These are phyloP conservation scores for Penicillium expansum DNA, from an alignment of 2,329 filamentous ascomycete species.

Conservation along the genomic window DNA sequence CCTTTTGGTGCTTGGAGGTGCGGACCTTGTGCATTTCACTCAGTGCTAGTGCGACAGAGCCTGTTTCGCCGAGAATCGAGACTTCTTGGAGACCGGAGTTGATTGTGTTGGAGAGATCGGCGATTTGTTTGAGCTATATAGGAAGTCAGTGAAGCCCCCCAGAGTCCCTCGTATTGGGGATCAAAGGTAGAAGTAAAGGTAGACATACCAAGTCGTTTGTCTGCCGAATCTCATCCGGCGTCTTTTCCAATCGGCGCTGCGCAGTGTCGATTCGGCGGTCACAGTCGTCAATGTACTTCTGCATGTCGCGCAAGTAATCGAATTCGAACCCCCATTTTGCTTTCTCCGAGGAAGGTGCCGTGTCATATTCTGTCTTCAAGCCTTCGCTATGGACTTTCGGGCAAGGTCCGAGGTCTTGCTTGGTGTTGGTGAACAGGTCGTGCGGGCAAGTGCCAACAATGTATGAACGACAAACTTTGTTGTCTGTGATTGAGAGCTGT, in stretches of 20 bases:
- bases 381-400: slow-evolving; percentile 84
- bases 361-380: slow-evolving; percentile 84
- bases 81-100: slow-evolving; percentile 82
- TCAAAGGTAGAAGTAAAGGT: not conserved
- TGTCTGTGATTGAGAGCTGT: slow-evolving; percentile 83
- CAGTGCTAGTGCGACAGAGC: slow-evolving; percentile 75
- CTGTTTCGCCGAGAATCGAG: slow-evolving; percentile 76
- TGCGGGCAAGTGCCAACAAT: slow-evolving; percentile 92
- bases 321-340: slow-evolving; percentile 86
- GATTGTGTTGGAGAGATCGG: slow-evolving; percentile 74
- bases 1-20: slow-evolving; percentile 75
- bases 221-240: slow-evolving; percentile 93
- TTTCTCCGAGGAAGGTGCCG: slow-evolving; percentile 66
- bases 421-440: slow-evolving; percentile 99
- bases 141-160: not conserved
- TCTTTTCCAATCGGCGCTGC: slow-evolving; percentile 90
- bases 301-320: slow-evolving; percentile 93
- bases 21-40: slow-evolving; percentile 86
- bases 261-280: slow-evolving; percentile 89
- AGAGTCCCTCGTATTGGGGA: too few species aligned
- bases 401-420: slow-evolving; percentile 91
- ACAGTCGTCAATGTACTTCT: slow-evolving; percentile 95
- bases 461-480: slow-evolving; percentile 93
- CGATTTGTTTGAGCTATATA: slow-evolving; percentile 72
- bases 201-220: slow-evolving; percentile 72